Conservation (phyloP, 495 filamentous ascomycete genomes). For the Glarea lozoyensis region DNA sequence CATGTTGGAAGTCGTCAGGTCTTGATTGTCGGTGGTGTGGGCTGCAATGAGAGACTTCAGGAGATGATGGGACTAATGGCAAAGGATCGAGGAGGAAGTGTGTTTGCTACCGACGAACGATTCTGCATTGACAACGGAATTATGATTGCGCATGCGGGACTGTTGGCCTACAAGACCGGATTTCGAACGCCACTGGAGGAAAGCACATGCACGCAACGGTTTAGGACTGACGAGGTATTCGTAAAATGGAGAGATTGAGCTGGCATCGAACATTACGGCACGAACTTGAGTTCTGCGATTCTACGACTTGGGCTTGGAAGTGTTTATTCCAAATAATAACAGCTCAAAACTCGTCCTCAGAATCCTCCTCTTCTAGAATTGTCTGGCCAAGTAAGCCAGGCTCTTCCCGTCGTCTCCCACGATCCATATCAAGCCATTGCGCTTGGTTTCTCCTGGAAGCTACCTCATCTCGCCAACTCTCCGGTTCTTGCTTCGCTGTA, state of each 20-base stretch:
- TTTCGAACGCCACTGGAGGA: constrained; percentile 69
- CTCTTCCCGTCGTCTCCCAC: constrained; percentile 21
- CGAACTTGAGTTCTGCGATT: background rate
- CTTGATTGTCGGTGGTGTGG: constrained; percentile 93
- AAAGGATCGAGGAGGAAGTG: constrained; percentile 75
- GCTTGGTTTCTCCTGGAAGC: constrained; percentile 23
- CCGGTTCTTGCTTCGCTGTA: constrained; percentile 2
- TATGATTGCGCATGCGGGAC: constrained; percentile 96
- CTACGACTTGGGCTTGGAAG: background rate
- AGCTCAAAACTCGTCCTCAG: constrained; percentile 11
- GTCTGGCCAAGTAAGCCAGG: constrained; percentile 42
- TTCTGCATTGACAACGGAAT: constrained; percentile 99
- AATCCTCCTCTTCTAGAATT: constrained; percentile 59
- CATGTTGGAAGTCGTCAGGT: constrained; percentile 89
- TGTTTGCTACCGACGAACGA: constrained; percentile 91
- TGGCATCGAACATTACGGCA: background rate
- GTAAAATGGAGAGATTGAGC: constrained; percentile 79
- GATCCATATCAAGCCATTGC: constrained; percentile 27
- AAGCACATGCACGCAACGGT: constrained; percentile 85
- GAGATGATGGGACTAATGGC: constrained; percentile 99
- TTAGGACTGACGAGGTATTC: constrained; percentile 88
- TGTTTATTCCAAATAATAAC: background rate
- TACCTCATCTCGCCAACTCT: constrained; percentile 5
- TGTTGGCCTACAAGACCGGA: constrained; percentile 74
- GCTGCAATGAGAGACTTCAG: constrained; percentile 92